Conservation (phyloP, 2,329 filamentous ascomycete species). For the Hymenoscyphus linearis region DNA sequence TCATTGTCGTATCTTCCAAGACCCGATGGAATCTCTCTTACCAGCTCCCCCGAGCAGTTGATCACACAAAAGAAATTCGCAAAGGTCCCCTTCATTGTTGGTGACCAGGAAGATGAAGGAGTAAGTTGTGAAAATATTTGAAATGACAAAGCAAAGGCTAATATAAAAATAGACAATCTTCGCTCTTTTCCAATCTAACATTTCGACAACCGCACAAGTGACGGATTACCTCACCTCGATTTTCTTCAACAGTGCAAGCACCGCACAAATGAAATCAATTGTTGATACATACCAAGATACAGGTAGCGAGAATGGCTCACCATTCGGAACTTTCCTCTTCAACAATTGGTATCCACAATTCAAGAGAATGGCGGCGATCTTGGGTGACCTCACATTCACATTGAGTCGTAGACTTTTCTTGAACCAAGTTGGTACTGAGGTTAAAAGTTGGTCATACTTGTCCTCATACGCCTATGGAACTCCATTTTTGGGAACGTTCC, state of each 20-base stretch:
- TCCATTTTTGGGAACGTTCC: constrained; percentile 70
- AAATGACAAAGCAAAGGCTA: not conserved
- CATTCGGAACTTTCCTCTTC: constrained; percentile 62
- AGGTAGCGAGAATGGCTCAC: constrained; percentile 48
- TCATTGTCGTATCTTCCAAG: constrained; percentile 67
- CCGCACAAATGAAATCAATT: constrained; percentile 46
- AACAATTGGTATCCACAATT: constrained; percentile 72
- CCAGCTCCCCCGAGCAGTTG: constrained; percentile 57
- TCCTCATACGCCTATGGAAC: constrained; percentile 66
- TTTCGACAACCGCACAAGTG: constrained; percentile 55
- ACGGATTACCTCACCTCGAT: constrained; percentile 54
- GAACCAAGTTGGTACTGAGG: constrained; percentile 37
- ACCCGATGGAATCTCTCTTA: constrained; percentile 59
- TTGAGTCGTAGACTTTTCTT: constrained; percentile 64
- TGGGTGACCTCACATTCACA: constrained; percentile 73
- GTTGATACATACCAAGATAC: constrained; percentile 57
- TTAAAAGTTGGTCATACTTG: constrained; percentile 71
- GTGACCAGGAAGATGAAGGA: constrained; percentile 74
- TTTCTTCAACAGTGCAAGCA: constrained; percentile 55
- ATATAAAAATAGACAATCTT: constrained; percentile 52
- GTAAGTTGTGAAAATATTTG: constrained; percentile 30
- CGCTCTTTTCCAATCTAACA: constrained; percentile 61
- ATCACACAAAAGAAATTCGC: constrained; percentile 48
- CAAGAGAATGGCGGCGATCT: constrained; percentile 69
- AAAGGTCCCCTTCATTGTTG: constrained; percentile 58